Base-by-base conservation (phyloP, 257 asterid genomes). In the Galeopsis tetrahit region DNA sequence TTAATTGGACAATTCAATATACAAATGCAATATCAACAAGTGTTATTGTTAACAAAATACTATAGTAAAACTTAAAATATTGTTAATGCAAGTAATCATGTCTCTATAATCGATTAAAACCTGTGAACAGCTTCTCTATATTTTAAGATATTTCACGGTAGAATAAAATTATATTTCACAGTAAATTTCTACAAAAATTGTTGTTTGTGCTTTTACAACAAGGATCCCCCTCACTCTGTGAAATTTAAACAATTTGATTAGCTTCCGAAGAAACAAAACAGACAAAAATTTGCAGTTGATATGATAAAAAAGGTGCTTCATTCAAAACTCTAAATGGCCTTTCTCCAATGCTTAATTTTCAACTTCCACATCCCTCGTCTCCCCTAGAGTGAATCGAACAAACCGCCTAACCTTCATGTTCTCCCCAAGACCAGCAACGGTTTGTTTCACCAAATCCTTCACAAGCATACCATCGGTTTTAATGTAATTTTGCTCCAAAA, bases 391-490 rank as follows among this genome's bases (percentile, higher is more conserved):
- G 77, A 90, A 92, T 33, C 96, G 86, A 66, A 84, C 80, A 10
- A 95, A 92, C 80, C 96, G 85, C 76, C 97, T 82, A 17, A 95
- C 96, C 58, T 90, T 92, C 39, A 95, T 82, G 84, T 95, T 95
- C 82, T 95, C 99, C 74, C 98, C 99, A 7, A 95, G 82, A 4
- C 85, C 79, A 10, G 98, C 98, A 61, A 95, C 94, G 14, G 96
- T 95, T 80, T 90, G 98, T 93, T 88, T 95, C 42, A 95, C 94
- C 88, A 90, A 75, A 49, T 92, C 99, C 79, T 90, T 95, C 78
- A 93, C 95, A 58, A 86, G 77, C 63, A 95, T 13, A n/a, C 83
- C 56, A 63, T 92, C 98, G 44, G 90, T 78, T 62, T 85, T 90
- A 31, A 95, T 92, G 80, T 87, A 95, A 21, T 90, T 80, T 81